Evolutionary conservation across 179 eudicot species (phyloP).

Genomic region (Spergularia azorica): DNA sequence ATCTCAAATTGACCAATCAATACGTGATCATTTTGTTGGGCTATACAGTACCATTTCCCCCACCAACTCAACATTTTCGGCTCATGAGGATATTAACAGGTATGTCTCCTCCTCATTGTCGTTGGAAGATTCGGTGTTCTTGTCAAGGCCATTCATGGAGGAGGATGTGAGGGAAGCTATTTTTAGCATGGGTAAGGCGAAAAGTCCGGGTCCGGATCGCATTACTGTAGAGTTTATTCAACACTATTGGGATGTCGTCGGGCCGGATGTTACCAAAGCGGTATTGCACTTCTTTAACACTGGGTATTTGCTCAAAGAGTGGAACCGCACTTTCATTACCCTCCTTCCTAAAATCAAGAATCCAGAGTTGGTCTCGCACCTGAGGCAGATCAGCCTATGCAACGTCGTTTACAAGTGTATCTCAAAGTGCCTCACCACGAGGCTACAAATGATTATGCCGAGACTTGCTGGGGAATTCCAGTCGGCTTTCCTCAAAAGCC

Average conservation of each 20-base stretch:
- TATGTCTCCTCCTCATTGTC: no score
- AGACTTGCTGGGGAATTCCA: not conserved
- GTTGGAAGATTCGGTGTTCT: no score
- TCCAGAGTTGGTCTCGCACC: not conserved
- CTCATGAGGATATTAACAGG: no score
- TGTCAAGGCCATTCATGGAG: not conserved
- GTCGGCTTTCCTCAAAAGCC: not conserved
- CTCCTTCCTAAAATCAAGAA: not conserved
- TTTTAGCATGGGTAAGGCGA: not conserved
- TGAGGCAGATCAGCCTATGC: not conserved
- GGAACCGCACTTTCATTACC: not conserved
- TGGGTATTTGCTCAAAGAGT: not conserved
- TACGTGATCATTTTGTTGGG: no score
- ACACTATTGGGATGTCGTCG: not conserved
- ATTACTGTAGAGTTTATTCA: not conserved
- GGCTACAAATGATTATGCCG: not conserved
- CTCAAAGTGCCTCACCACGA: not conserved
- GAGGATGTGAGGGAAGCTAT: not conserved
- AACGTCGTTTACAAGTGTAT: not conserved
- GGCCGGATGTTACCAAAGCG: not conserved
- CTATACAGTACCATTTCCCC: no score
- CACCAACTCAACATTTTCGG: no score
- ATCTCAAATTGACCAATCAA: no score
- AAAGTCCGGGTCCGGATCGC: not conserved
- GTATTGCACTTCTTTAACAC: not conserved